Base-by-base conservation (phyloP, 257 asterid species). In the Scutellaria minor region DNA sequence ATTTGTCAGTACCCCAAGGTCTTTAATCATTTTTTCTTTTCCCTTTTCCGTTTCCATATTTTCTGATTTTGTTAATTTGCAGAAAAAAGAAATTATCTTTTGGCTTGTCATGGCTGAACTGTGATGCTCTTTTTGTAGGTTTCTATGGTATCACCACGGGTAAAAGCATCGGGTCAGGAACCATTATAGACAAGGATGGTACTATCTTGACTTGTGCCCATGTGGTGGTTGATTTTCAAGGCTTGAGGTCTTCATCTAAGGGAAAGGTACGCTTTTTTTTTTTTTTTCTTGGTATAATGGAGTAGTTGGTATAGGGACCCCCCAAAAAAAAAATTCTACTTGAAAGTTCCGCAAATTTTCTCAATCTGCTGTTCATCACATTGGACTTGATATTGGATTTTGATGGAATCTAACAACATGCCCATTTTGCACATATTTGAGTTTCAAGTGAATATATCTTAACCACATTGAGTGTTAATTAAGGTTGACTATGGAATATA, bases 201-300 rank as follows among this genome's bases (percentile, higher is more conserved):
- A 88, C 96, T 41, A 90, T 92, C 70, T 85, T 92, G 86, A 92
- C 98, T 53, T 92, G 98, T 84, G 98, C 98, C 41, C 98, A 92
- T 77, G 86, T 83, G 54, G 89, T 89, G 77, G 87, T 78, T 73
- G 86, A 85, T 78, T 84, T 81, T 68, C 91, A 82, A 80, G 86
- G 90, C 72, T 27, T 80, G 77, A 78, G 80, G 64, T 75, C 87
- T 66, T 70, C 83, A 71, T 81, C 96, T 46, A 85, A 82, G 80
- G 91, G 86, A 75, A 85, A 84, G 88, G 96, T 84, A 58, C 64
- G 83, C 40, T 35, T 37, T 58, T 61, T 45, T 15, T 18, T 18
- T 18, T 18, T 18, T 18, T 18, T 18, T 18, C 18, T 18, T 18
- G 18, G 18, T 18, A 18, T 18, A 18, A 18, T 18, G 18, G 18